These are phyloP conservation scores for Microstegium vimineum DNA, from an alignment of 176 grass and related monocot genomes.

Conservation along the genomic window DNA sequence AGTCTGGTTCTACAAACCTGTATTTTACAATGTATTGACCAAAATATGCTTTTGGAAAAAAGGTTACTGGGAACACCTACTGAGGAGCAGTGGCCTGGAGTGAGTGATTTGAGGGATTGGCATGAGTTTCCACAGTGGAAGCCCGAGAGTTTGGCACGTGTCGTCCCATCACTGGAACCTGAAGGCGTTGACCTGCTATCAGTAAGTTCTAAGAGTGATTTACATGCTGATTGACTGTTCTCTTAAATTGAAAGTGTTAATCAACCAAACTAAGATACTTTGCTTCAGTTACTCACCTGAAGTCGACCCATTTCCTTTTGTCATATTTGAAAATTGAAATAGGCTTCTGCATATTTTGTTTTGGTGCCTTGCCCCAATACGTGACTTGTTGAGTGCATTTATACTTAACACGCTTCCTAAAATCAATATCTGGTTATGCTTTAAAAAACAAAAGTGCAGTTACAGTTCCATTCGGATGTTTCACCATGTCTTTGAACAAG, in stretches of 20 bases:
- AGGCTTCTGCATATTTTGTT: neutral
- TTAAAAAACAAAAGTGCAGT: no score
- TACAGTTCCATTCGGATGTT: neutral
- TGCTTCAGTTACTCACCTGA: neutral
- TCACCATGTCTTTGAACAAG: neutral
- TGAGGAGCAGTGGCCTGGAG: slow-evolving; percentile 89
- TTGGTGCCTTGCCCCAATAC: no score
- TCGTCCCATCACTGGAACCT: slow-evolving; percentile 63
- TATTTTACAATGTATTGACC: neutral
- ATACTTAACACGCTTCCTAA: no score
- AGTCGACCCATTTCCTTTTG: neutral
- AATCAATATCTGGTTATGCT: no score
- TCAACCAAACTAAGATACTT: neutral
- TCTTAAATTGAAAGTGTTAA: neutral
- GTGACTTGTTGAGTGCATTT: no score
- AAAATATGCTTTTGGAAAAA: neutral
- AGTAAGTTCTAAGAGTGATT: slow-evolving; percentile 38
- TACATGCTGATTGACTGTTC: neutral
- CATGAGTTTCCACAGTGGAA: slow-evolving; percentile 88
- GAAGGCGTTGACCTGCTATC: slow-evolving; percentile 73
- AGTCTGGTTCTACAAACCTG: neutral
- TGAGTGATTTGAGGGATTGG: slow-evolving; percentile 73
- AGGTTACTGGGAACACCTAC: slow-evolving; percentile 88
- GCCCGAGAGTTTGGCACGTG: slow-evolving; percentile 53
- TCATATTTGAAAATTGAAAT: slow-evolving; percentile 2